Conservation (phyloP, 2,329 filamentous ascomycete genomes). For the Apiospora pterosperma region DNA sequence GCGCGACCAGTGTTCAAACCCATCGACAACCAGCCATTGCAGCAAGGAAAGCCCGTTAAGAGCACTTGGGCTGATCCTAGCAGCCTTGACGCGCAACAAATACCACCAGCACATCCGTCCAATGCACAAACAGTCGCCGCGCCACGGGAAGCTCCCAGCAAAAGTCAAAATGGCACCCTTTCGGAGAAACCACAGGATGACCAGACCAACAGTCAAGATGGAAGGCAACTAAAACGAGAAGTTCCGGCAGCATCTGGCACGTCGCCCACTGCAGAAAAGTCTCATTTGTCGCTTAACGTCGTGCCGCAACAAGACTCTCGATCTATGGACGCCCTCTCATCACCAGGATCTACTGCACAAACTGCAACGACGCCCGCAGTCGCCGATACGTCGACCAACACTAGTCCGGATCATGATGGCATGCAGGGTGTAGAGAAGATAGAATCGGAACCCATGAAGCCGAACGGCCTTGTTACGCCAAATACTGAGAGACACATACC, state of each 20-base stretch:
- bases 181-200: not conserved
- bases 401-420: conserved; percentile 68
- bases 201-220: not conserved
- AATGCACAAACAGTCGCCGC: not conserved
- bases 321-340: conserved; percentile 45
- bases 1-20: conserved; percentile 1
- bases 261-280: not conserved
- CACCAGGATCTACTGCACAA: conserved; percentile 65
- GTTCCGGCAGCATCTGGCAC: not conserved
- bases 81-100: not conserved
- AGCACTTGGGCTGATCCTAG: not conserved
- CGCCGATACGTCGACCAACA: conserved; percentile 67
- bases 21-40: conserved; percentile 4
- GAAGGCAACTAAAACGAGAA: not conserved
- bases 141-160: not conserved
- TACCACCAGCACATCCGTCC: not conserved
- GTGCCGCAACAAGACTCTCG: conserved; percentile 29
- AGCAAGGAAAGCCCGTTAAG: conserved; percentile 4
- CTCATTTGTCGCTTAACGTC: conserved; percentile 2
- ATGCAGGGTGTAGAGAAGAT: conserved; percentile 50
- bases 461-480: conserved; percentile 3
- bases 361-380: conserved; percentile 71
- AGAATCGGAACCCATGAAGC: conserved; percentile 23
- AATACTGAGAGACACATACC: not conserved
- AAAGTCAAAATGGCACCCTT: not conserved